Conservation (phyloP, 345 rosid species). For the Adansonia digitata region DNA sequence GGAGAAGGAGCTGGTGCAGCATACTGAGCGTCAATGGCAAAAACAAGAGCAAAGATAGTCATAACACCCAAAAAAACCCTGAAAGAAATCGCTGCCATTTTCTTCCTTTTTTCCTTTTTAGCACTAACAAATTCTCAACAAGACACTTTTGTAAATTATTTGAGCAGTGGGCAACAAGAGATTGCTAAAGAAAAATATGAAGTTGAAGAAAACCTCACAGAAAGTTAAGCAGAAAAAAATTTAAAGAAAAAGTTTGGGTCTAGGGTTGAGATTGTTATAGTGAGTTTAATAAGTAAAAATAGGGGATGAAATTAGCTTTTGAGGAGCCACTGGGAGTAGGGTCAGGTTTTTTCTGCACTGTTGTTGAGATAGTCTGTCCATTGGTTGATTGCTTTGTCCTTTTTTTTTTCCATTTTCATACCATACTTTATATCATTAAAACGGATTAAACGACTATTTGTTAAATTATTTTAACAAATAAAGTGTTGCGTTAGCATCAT, state of each 20-base stretch:
- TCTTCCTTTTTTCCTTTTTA: not conserved
- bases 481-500: not conserved
- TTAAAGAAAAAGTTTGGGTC: not conserved
- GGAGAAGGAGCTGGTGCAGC: constrained; percentile 59
- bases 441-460: not conserved
- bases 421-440: not conserved
- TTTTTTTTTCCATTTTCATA: not conserved
- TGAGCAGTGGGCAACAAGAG: not conserved
- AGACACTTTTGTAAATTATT: not conserved
- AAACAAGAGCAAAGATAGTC: constrained; percentile 18
- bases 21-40: constrained; percentile 38
- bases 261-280: not conserved
- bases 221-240: not conserved
- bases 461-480: not conserved
- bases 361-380: constrained; percentile 13
- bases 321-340: constrained; percentile 2
- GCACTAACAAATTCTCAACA: not conserved
- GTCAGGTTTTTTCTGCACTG: not conserved
- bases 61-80: constrained; percentile 20
- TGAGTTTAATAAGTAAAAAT: not conserved
- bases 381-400: not conserved
- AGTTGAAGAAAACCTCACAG: not conserved
- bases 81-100: constrained; percentile 11
- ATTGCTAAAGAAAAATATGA: not conserved
- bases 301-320: not conserved